Base-by-base conservation (phyloP, 805 yeast species). In the Pichia nanzhaoensis region DNA sequence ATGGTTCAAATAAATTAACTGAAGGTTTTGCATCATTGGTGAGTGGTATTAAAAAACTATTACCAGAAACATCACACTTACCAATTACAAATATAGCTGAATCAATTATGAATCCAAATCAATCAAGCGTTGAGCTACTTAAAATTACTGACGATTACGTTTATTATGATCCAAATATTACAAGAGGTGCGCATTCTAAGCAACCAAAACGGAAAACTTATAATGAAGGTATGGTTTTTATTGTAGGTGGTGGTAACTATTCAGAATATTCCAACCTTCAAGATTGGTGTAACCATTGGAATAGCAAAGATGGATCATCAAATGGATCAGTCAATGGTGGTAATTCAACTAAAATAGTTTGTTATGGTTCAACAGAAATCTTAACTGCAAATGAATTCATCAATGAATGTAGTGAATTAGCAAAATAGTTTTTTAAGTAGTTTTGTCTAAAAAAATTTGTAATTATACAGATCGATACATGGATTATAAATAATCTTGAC, bases 191-290 rank as follows among this genome's bases (percentile, higher is more conserved):
- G 6, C 90, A 84, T 55, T 80, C 95, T 3, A 80, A 84, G 55
- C 91, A 90, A 32, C 97, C 97, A 33, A 84, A 80, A 62, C 78
- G 95, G 58, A 85, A 82, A 53, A 69, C 82, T 10, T 88, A 86
- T 62, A 80, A 79, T 48, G 93, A 88, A 53, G 79, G 95, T 1
- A 68, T 87, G 41, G 95, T 93, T 18, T 93, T 93, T 63, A 87
- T 90, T 42, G 90, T 93, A 45, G 99, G 99, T 21, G 99, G 99
- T 31, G 98, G 98, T 39, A 90, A 87, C 64, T 93, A 89, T 61
- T 68, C 86, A 51, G 99, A 93, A 67, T 93, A 91, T 61, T 95
- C 90, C 48, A 91, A 91, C 58, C 74, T 93, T 58, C 95, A 87
- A 63, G 96, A 90, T 63, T 90, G 96, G 95, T 68, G 71, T 34